Percentiles rank a stretch among this genome's conserved stretches.
Evolutionary conservation across 1,139 yeast genomes (phyloP).

Genomic region (Suhomyces taliae): DNA sequence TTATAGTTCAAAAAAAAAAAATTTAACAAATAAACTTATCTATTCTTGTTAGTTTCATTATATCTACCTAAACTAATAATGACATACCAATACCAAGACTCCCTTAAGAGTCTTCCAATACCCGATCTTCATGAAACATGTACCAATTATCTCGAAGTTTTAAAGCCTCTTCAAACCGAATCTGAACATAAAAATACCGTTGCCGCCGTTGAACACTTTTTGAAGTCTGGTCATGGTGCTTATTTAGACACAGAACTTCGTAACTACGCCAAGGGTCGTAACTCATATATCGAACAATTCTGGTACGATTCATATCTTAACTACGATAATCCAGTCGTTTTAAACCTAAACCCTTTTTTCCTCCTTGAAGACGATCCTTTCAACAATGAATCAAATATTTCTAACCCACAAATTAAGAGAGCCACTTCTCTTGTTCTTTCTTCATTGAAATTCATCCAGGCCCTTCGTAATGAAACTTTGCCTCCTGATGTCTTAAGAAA

Average conservation of each 20-base stretch:
- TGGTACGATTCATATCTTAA: slow-evolving; percentile 89
- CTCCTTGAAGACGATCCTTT: slow-evolving; percentile 89
- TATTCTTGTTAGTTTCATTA: not conserved
- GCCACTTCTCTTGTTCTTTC: slow-evolving; percentile 82
- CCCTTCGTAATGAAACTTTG: slow-evolving; percentile 70
- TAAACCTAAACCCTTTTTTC: slow-evolving; percentile 85
- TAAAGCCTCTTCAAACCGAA: slow-evolving; percentile 76
- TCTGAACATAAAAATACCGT: slow-evolving; percentile 63
- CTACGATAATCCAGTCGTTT: slow-evolving; percentile 85
- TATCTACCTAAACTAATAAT: slow-evolving; percentile 8
- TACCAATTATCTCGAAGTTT: slow-evolving; percentile 57
- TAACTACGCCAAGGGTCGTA: slow-evolving; percentile 60
- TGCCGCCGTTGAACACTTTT: slow-evolving; percentile 58
- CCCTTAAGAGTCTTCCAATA: slow-evolving; percentile 68
- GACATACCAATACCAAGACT: slow-evolving; percentile 60
- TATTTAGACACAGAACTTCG: slow-evolving; percentile 63
- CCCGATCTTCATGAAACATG: slow-evolving; percentile 73
- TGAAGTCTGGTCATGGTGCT: slow-evolving; percentile 56
- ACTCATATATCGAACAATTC: slow-evolving; percentile 86
- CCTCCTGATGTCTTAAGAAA: slow-evolving; percentile 71
- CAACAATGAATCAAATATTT: slow-evolving; percentile 53
- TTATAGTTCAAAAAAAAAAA: too few relatives aligned
- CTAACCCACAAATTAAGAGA: slow-evolving; percentile 68
- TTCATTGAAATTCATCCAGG: slow-evolving; percentile 74
- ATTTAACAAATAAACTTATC: too few relatives aligned